Evolutionary conservation across 1,284 basidiomycete genomes (phyloP).

Genomic region (Tetrapyrgos nigripes): DNA sequence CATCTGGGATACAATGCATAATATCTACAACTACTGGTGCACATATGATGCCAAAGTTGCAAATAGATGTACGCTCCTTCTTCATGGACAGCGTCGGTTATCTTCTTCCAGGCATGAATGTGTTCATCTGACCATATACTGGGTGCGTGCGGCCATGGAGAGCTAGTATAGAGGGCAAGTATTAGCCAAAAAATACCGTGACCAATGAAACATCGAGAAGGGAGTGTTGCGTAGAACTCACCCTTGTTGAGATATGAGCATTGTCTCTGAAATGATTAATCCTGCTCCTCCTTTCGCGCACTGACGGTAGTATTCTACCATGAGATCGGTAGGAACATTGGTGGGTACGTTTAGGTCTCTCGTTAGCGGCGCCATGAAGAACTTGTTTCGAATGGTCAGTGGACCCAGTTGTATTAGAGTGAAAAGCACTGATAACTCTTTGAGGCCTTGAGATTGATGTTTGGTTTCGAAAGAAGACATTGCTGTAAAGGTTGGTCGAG

Average conservation of each 20-base stretch:
- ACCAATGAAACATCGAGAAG: neutral
- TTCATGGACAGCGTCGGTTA: conserved; percentile 41
- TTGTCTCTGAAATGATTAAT: conserved; percentile 51
- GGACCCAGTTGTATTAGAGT: conserved; percentile 5
- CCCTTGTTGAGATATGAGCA: conserved; percentile 47
- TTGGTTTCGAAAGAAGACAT: neutral
- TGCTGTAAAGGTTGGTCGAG: no score
- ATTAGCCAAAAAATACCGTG: no score
- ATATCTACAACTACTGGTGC: no score
- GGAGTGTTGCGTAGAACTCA: conserved; percentile 19
- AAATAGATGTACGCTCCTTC: conserved; percentile 40
- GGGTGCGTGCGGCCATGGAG: conserved; percentile 45
- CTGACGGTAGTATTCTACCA: conserved; percentile 51
- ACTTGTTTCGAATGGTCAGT: conserved; percentile 9
- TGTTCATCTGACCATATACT: conserved; percentile 47
- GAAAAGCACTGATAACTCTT: neutral
- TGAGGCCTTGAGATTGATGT: neutral
- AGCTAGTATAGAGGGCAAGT: no score
- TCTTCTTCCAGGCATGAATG: conserved; percentile 44
- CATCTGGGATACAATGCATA: no score
- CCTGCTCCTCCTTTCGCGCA: conserved; percentile 42
- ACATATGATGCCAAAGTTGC: conserved; percentile 45
- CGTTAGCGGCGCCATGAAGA: conserved; percentile 42
- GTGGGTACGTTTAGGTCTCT: conserved; percentile 35
- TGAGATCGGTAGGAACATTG: conserved; percentile 16